Base-by-base conservation (phyloP, 495 filamentous ascomycete species). In the Daldinia bambusicola region DNA sequence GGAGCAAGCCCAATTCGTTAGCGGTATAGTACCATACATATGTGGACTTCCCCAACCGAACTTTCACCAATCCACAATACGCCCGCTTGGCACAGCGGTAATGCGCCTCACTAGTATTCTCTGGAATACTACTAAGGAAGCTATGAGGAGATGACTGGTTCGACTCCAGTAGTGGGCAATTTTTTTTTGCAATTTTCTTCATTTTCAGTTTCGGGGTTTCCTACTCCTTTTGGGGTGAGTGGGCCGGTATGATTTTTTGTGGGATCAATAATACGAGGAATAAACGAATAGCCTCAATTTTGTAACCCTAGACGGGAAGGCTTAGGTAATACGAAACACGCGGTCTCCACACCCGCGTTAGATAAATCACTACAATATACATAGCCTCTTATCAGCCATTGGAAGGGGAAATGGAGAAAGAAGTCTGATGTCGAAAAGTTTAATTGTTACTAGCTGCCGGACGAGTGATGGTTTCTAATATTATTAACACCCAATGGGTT, bases 111-210 rank as follows among this genome's bases (percentile, higher is more conserved):
- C 64, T 67, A 67, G 64, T 67, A 67, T 32, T 51, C 9, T 50
- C 6, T n/a, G 12, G 30, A 48, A 38, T 53, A 36, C 62, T 51
- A 57, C 16, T 66, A 55, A 53, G 55, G 34, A 53, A 41, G 63
- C 63, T 59, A 67, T 67, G 65, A 61, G 57, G 65, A 67, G 65
- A 67, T 67, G 57, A 67, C 56, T 67, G 65, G 65, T 67, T 67
- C 65, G 57, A 67, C 57, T 67, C 64, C 64, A 67, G 64, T 67
- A 60, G 56, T 60, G 64, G 56, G 64, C 64, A 67, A n/a, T 9
- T 6, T 4, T 53, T 41, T 61, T 55, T 53, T 32, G 26, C 26
- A 1, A 26, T 26, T 26, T 26, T 26, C 26, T 63, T 20, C 51
- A 0, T 38, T 2, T n/a, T 32, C 16, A 14, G 0, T 36, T 14